These are phyloP conservation scores for Leptographium wingfieldii DNA, from an alignment of 2,329 filamentous ascomycete species.

Conservation along the genomic window DNA sequence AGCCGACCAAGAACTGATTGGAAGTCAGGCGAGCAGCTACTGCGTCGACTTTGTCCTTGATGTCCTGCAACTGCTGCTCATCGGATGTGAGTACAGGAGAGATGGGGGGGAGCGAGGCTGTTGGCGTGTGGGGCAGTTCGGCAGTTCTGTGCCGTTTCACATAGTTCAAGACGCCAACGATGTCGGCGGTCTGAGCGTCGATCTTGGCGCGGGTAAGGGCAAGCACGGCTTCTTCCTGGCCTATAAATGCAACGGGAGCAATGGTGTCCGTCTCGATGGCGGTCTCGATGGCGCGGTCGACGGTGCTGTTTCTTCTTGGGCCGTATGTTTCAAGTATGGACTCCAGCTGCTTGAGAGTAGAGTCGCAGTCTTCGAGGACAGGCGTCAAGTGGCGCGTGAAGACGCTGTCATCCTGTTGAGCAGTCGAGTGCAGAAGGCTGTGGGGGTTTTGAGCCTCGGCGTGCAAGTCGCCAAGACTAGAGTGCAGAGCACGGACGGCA, in stretches of 20 bases:
- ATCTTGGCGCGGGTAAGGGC: conserved; percentile 33
- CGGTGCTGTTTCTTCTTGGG: not conserved
- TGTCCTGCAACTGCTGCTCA: conserved; percentile 33
- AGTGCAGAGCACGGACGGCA: conserved; percentile 40
- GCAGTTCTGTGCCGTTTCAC: conserved; percentile 38
- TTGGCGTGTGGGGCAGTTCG: conserved; percentile 19
- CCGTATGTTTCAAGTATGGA: conserved; percentile 36
- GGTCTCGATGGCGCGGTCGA: not conserved
- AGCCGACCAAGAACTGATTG: conserved; percentile 19
- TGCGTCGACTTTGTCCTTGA: conserved; percentile 47
- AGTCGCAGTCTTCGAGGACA: conserved; percentile 42
- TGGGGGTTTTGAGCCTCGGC: conserved; percentile 43
- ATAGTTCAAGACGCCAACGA: conserved; percentile 44
- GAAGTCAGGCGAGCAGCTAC: conserved; percentile 38
- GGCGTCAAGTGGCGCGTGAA: conserved; percentile 37
- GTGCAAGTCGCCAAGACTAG: conserved; percentile 43
- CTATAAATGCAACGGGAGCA: conserved; percentile 13
- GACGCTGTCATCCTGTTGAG: conserved; percentile 20
- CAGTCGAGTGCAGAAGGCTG: conserved; percentile 36
- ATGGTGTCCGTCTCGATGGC: conserved; percentile 4
- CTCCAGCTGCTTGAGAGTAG: conserved; percentile 41
- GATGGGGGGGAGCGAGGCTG: not conserved
- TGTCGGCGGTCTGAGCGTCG: conserved; percentile 35
- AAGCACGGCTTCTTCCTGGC: conserved; percentile 25
- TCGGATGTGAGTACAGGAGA: conserved; percentile 18